Base-by-base conservation (phyloP, 2,329 filamentous ascomycete species). In the Metarhizium rileyi region DNA sequence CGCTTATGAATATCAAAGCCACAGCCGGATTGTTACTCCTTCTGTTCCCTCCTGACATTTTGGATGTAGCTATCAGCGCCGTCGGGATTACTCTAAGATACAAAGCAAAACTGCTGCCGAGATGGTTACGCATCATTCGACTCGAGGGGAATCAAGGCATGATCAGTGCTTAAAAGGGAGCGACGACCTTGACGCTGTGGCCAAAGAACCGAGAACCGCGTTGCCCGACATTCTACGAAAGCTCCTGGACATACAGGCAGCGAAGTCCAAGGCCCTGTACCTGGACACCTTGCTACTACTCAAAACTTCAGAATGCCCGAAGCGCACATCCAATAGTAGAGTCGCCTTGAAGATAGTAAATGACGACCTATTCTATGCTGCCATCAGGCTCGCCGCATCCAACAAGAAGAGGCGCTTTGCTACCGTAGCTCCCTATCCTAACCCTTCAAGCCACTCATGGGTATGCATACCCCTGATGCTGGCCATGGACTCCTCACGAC, bases 341-440 rank as follows among this genome's bases (percentile, higher is more conserved):
- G 51, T 61, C 3, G 49, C 53, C 18, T 61, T 84, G 55, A 67
- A 65, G 25, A 73, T 84, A 35, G 56, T 81, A 49, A 73, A 81
- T 56, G 69, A 71, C 18, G 81, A 85, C 56, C 75, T 74, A 0
- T 72, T 81, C 55, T 76, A 82, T 56, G 74, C 72, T 2, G 81
- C 78, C 6, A 67, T 80, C 41, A 58, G 57, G 4, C 63, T 74
- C 22, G 57, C 58, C 3, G 48, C 53, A 18, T 57, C 54, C 45
- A 62, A 66, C 84, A 87, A 62, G 83, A 87, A 65, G 84, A 87
- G 67, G 75, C 77, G 3, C 70, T 87, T 6, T 87, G 81, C 65
- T 83, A 81, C 60, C 76, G 83, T 41, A 79, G 74, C 43, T 76
- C 77, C 1, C 71, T 82, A 7, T 72, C 64, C 58, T 84, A 84